A percentile compares a stretch with the other conserved stretches of the same genome.
Conservation (phyloP, 495 filamentous ascomycete species). For the Bacidia gigantensis region DNA sequence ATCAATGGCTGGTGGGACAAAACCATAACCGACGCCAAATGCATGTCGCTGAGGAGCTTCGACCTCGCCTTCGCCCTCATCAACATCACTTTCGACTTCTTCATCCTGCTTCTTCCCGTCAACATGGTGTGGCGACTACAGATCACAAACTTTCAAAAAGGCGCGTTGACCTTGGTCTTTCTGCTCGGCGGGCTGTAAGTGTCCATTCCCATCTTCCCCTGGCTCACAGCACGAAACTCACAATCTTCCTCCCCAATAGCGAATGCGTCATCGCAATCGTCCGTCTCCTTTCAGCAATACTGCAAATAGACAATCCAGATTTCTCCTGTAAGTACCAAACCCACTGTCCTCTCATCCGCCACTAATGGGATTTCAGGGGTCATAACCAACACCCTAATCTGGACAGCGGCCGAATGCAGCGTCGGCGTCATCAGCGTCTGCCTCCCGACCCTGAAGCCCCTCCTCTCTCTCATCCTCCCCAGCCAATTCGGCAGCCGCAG, state of each 20-base stretch:
- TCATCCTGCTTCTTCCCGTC: slow-evolving; percentile 14
- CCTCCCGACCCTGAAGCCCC: background rate
- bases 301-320: background rate
- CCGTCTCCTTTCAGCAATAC: background rate
- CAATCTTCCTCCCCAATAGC: background rate
- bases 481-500: background rate
- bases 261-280: slow-evolving; percentile 1
- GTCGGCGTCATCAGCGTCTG: background rate
- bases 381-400: slow-evolving; percentile 1
- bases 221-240: background rate
- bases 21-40: slow-evolving; percentile 21
- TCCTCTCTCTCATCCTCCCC: background rate
- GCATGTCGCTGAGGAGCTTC: slow-evolving; percentile 20
- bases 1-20: slow-evolving; percentile 21
- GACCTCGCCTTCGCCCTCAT: slow-evolving; percentile 10
- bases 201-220: background rate
- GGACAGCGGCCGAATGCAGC: background rate
- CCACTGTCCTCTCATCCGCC: background rate
- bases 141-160: background rate
- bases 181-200: background rate
- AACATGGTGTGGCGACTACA: slow-evolving; percentile 10
- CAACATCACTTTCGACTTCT: slow-evolving; percentile 13
- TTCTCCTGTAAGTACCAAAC: background rate
- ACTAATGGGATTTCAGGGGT: background rate
- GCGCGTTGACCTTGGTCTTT: background rate